Conservation (phyloP, 1,139 yeast species). For the Trichomonascaceae sp. region DNA sequence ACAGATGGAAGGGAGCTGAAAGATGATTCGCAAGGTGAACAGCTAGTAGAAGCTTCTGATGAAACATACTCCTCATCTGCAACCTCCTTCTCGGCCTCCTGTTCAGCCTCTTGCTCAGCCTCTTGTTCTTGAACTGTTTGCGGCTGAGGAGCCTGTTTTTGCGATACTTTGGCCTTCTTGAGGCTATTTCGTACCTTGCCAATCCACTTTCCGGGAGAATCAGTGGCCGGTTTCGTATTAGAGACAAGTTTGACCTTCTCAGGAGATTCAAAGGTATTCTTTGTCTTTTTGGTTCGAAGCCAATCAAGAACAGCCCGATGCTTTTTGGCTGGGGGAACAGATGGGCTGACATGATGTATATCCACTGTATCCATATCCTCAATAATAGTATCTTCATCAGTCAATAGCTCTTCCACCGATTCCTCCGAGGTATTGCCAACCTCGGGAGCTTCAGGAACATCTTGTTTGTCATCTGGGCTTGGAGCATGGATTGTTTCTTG, state of each 20-base stretch:
- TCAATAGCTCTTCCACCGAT: neutral
- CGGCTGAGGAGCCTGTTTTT: neutral
- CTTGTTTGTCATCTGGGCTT: neutral
- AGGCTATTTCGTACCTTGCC: neutral
- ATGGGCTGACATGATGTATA: neutral
- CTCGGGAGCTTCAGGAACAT: neutral
- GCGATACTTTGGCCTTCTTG: neutral
- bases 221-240: neutral
- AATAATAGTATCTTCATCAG: neutral
- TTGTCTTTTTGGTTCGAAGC: neutral
- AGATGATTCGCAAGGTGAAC: neutral
- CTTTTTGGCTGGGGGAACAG: neutral
- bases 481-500: conserved; percentile 4
- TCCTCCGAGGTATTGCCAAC: conserved; percentile 4
- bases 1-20: neutral
- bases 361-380: neutral
- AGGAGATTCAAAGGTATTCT: neutral
- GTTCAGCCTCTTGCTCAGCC: neutral
- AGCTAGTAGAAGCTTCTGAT: neutral
- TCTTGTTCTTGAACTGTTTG: neutral
- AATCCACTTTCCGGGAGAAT: neutral
- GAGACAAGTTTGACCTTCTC: neutral
- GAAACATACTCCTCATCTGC: neutral
- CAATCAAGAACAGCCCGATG: neutral
- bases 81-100: neutral